Percentiles rank a stretch among this genome's conserved stretches.
Evolutionary conservation across 2,329 filamentous ascomycete genomes (phyloP).

Genomic region (Fusarium dimerum): DNA sequence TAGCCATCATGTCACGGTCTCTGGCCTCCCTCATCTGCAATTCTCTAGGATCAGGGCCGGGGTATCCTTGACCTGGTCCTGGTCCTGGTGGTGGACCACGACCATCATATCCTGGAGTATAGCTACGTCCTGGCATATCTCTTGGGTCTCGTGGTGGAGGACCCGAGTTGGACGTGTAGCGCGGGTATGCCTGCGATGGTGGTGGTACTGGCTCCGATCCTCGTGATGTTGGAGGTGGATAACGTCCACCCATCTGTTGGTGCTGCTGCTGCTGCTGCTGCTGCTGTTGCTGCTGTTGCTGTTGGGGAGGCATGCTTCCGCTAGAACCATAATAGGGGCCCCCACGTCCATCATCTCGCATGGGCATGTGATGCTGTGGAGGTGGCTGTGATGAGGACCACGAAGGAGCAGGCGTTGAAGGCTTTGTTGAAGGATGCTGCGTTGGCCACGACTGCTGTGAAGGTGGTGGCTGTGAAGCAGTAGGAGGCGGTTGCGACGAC

Average conservation of each 20-base stretch:
- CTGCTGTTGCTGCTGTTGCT: slow-evolving; percentile 31
- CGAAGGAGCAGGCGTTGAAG: slow-evolving; percentile 35
- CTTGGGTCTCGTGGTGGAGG: slow-evolving; percentile 44
- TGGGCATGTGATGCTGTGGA: slow-evolving; percentile 35
- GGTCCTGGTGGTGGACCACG: slow-evolving; percentile 41
- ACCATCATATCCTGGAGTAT: slow-evolving; percentile 48
- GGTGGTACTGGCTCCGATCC: slow-evolving; percentile 44
- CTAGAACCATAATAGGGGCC: slow-evolving; percentile 36
- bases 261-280: slow-evolving; percentile 30
- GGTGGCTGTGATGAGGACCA: slow-evolving; percentile 38
- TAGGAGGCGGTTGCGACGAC: slow-evolving; percentile 34
- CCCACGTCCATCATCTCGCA: slow-evolving; percentile 41
- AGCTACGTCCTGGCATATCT: slow-evolving; percentile 46
- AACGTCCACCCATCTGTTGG: slow-evolving; percentile 38
- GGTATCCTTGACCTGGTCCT: slow-evolving; percentile 36
- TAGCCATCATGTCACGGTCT: slow-evolving; percentile 39
- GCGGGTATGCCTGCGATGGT: slow-evolving; percentile 41
- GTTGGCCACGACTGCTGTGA: slow-evolving; percentile 36
- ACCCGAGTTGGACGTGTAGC: slow-evolving; percentile 46
- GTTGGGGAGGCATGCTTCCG: slow-evolving; percentile 25
- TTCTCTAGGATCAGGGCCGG: slow-evolving; percentile 35
- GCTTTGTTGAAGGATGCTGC: slow-evolving; percentile 35
- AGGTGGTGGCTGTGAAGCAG: slow-evolving; percentile 35
- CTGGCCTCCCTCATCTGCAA: slow-evolving; percentile 37
- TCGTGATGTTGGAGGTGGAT: slow-evolving; percentile 40